Evolutionary conservation across 2,329 filamentous ascomycete genomes (phyloP).

Genomic region (Pseudogymnoascus sp.): DNA sequence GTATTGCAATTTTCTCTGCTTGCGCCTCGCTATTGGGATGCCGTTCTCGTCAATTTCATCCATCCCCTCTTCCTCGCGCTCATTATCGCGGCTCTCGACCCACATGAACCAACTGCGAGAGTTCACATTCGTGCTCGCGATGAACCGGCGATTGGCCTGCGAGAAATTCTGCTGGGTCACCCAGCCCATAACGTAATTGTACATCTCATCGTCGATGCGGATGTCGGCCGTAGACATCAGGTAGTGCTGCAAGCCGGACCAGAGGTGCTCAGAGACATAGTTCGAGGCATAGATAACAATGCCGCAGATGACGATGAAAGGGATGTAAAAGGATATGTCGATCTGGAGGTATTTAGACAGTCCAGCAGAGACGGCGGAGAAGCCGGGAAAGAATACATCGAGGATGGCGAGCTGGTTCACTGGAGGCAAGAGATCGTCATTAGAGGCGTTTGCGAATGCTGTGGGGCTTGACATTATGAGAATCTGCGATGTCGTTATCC

Average conservation of each 20-base stretch:
- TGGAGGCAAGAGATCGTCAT: neutral
- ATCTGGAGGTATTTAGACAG: slow-evolving; percentile 51
- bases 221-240: slow-evolving; percentile 62
- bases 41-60: slow-evolving; percentile 21
- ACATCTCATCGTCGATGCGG: slow-evolving; percentile 63
- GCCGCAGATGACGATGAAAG: slow-evolving; percentile 45
- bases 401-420: slow-evolving; percentile 37
- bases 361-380: slow-evolving; percentile 48
- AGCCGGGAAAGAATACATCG: slow-evolving; percentile 60
- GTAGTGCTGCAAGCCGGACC: slow-evolving; percentile 42
- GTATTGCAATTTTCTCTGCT: slow-evolving; percentile 40
- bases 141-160: slow-evolving; percentile 50
- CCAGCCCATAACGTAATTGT: slow-evolving; percentile 67
- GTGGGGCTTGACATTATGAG: neutral
- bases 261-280: slow-evolving; percentile 44
- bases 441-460: neutral
- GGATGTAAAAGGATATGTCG: slow-evolving; percentile 57
- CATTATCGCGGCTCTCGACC: slow-evolving; percentile 34
- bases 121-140: slow-evolving; percentile 56
- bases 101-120: slow-evolving; percentile 45
- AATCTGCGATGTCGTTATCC: neutral
- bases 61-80: slow-evolving; percentile 40
- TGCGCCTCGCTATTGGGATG: slow-evolving; percentile 33
- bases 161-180: slow-evolving; percentile 56
- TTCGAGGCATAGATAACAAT: slow-evolving; percentile 44